Conservation (phyloP, 305 asterid species). For the Fraxinus ornus region DNA sequence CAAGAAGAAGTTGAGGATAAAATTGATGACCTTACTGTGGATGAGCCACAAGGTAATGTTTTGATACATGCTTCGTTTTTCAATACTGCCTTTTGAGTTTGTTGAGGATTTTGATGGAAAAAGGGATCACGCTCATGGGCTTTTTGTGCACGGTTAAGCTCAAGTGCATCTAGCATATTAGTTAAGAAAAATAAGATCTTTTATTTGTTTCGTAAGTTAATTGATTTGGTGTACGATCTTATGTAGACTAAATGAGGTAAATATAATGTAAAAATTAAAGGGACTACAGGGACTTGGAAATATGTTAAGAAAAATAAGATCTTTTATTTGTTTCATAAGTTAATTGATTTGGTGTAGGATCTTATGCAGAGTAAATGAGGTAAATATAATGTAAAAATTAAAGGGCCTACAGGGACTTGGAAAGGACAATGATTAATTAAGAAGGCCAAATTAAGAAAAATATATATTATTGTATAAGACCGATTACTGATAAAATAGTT, state of each 20-base stretch:
- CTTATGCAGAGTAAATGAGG: not conserved
- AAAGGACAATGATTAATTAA: not conserved
- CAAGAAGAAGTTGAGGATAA: conserved; percentile 52
- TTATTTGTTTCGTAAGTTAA: not conserved
- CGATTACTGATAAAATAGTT: not conserved
- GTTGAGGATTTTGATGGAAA: not conserved
- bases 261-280: not conserved
- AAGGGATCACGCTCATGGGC: not conserved
- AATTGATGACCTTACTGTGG: conserved; percentile 49
- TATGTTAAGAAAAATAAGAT: not conserved
- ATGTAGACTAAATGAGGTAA: not conserved
- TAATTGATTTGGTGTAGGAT: not conserved
- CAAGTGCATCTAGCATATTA: not conserved
- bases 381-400: not conserved
- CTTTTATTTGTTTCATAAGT: not conserved
- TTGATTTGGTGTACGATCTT: not conserved
- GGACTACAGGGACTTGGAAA: not conserved
- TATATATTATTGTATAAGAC: not conserved
- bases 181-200: not conserved
- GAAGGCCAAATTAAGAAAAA: not conserved
- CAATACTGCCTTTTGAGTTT: not conserved
- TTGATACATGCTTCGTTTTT: conserved; percentile 1
- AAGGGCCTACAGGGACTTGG: not conserved
- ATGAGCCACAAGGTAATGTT: conserved; percentile 57
- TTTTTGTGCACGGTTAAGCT: not conserved